Base-by-base conservation (phyloP, 257 asterid genomes). In the Euphrasia confusa region DNA sequence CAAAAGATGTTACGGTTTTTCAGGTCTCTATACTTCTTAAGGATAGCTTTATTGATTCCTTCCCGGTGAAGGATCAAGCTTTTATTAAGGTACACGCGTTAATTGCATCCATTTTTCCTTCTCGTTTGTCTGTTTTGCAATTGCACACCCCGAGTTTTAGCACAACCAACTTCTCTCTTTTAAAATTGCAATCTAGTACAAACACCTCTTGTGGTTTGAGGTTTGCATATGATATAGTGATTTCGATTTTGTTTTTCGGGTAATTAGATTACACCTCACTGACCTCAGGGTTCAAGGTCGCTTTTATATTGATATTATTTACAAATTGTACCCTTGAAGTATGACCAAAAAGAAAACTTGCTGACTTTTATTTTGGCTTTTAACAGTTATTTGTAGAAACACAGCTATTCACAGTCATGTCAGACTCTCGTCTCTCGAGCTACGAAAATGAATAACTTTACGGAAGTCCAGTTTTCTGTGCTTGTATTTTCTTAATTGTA, bases 381-480 rank as follows among this genome's bases (percentile, higher is more conserved):
- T 81, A n/a, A 81, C 96, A 90, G 97, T 67, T 82, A 33, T 79
- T 90, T 67, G 89, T 90, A 53, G 98, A 90, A 63, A 87, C 97
- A 50, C 98, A 90, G 60, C 66, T 83, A 61, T 90, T 90, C 72
- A 68, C 79, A 1, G 86, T 90, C 54, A 71, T 90, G 69, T 80
- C 95, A 3, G 98, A 90, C 68, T 78, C 74, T 59, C 88, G 82
- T 53, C 87, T 87, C 27, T 69, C 90, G 45, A 77, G 75, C 81
- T 76, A 47, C 13, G 95, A 90, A 81, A 74, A 80, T 2, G 91
- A 76, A 54, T 72, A 69, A 37, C 42, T 17, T 35, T 13, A 11
- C 14, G 39, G 9, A 37, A 66, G 18, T 55, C 66, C 9, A 52
- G 0, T 17, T 60, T 60, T 33, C 7, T 15, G 26, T n/a, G 35